Percentiles rank a stretch among this genome's conserved stretches.
phyloP scores from a whole-genome alignment of 2,329 filamentous ascomycete genomes.

The Didymella glomerata region DNA sequence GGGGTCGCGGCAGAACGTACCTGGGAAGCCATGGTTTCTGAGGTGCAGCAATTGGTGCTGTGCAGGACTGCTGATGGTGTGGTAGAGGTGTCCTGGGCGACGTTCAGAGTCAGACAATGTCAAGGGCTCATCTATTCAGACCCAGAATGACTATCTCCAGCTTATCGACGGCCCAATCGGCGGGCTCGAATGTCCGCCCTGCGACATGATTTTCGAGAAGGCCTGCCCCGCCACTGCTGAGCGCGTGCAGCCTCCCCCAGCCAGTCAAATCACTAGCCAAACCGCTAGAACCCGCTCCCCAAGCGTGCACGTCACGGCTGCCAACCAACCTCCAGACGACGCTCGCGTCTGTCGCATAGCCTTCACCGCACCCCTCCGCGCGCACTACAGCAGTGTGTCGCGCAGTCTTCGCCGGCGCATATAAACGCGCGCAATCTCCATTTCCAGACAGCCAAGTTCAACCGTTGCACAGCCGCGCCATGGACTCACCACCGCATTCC shows the following conservation, averaged over 20 bases:
- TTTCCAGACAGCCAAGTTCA: conserved; percentile 21
- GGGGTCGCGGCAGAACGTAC: conserved; percentile 25
- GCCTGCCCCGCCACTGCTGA: conserved; percentile 14
- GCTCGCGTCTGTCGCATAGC: conserved; percentile 20
- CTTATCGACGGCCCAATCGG: conserved; percentile 18
- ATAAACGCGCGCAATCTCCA: conserved; percentile 16
- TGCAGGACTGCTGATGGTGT: conserved; percentile 1
- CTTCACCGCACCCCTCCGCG: conserved; percentile 6
- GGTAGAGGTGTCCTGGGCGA: not conserved
- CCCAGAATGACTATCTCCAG: conserved; percentile 13
- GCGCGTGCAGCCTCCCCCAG: not conserved
- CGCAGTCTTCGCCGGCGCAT: conserved; percentile 15
- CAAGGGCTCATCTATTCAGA: conserved; percentile 22
- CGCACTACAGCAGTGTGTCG: conserved; percentile 11
- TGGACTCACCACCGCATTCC: conserved; percentile 34
- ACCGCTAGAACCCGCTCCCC: conserved; percentile 11
- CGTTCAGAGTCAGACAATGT: conserved; percentile 14
- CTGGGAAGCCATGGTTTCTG: conserved; percentile 37
- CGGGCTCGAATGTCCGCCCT: conserved; percentile 14
- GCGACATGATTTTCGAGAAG: conserved; percentile 16
- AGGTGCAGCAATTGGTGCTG: conserved; percentile 13
- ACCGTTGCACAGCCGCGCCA: conserved; percentile 25
- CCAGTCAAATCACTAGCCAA: conserved; percentile 9
- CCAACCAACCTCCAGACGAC: conserved; percentile 12
- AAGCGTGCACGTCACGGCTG: conserved; percentile 26